Conservation (phyloP, 768 basidiomycete species). For the Boletus reticulatus region DNA sequence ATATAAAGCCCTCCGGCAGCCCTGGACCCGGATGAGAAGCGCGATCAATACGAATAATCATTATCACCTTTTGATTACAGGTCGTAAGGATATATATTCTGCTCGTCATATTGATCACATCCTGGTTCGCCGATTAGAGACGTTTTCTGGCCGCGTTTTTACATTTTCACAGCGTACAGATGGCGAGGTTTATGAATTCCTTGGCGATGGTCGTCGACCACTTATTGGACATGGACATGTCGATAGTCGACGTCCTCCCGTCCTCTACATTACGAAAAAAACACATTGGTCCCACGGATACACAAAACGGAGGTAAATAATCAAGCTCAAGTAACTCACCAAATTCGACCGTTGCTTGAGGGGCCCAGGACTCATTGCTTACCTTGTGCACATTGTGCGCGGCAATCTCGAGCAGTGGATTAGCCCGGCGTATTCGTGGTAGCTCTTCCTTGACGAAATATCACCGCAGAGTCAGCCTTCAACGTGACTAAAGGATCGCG, state of each 20-base stretch:
- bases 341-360: slow-evolving; percentile 57
- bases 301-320: no score
- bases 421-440: slow-evolving; percentile 73
- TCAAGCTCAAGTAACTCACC: slow-evolving; percentile 48
- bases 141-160: not conserved
- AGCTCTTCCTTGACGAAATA: slow-evolving; percentile 81
- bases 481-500: not conserved
- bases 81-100: no score
- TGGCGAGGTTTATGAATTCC: slow-evolving; percentile 65
- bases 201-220: slow-evolving; percentile 66
- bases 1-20: no score
- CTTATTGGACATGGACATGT: slow-evolving; percentile 52
- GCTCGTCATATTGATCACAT: slow-evolving; percentile 47
- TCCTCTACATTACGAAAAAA: not conserved
- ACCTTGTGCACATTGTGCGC: slow-evolving; percentile 56
- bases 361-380: slow-evolving; percentile 53
- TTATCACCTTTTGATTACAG: no score
- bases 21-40: no score
- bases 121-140: slow-evolving; percentile 38
- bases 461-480: slow-evolving; percentile 33
- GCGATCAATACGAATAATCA: no score
- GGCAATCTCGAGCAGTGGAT: slow-evolving; percentile 61
- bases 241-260: slow-evolving; percentile 36
- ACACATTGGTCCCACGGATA: no score
- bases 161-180: not conserved